Percentiles rank a stretch among this genome's conserved stretches.
Evolutionary conservation across 306 rosid genomes (phyloP).

Genomic region (Glycyrrhiza uralensis): DNA sequence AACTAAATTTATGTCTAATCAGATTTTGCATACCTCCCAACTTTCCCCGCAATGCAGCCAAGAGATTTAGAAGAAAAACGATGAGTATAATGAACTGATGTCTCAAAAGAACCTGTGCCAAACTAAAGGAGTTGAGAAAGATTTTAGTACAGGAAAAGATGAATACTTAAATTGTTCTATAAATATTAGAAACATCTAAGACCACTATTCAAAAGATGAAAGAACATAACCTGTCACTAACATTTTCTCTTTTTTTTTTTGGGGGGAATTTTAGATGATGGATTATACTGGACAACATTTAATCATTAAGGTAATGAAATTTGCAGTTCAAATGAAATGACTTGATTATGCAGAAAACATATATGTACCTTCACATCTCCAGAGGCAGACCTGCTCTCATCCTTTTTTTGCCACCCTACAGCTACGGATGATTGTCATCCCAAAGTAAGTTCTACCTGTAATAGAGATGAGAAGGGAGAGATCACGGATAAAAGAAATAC

Average conservation of each 20-base stretch:
- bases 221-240: not conserved
- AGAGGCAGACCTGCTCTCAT: conserved; percentile 63
- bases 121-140: conserved; percentile 55
- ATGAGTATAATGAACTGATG: conserved; percentile 67
- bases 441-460: conserved; percentile 76
- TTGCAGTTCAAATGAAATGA: not conserved
- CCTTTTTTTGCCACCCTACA: conserved; percentile 90
- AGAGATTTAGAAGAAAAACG: conserved; percentile 82
- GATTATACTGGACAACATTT: not conserved
- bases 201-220: conserved; percentile 12
- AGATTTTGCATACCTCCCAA: conserved; percentile 74
- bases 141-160: conserved; percentile 23
- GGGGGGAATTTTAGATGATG: too few relatives aligned
- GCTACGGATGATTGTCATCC: conserved; percentile 79
- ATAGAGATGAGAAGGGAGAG: conserved; percentile 13
- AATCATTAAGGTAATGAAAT: not conserved
- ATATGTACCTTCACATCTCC: conserved; percentile 84
- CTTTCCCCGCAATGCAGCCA: conserved; percentile 74
- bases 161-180: not conserved
- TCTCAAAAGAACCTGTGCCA: conserved; percentile 70
- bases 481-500: conserved; percentile 6
- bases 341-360: conserved; percentile 23
- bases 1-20: not conserved
- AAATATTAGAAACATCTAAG: conserved; percentile 10
- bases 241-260: not conserved